A percentile compares a stretch with the other conserved stretches of the same genome.
phyloP scores from a whole-genome alignment of 148 eudicot genomes.

The Cornus kousa region DNA sequence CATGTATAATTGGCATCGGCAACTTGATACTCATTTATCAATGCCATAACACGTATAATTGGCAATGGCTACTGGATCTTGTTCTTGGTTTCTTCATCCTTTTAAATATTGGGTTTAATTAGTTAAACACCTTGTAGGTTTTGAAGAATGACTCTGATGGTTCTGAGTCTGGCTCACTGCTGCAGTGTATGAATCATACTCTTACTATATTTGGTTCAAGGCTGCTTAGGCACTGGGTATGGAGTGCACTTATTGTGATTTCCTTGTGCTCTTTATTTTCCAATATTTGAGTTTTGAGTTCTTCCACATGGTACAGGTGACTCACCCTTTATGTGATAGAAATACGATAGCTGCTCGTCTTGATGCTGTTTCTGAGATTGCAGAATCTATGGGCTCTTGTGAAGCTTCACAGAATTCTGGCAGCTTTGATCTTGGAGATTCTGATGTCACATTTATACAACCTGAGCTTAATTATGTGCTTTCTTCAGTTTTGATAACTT shows the following conservation, averaged over 20 bases:
- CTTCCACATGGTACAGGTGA: conserved; percentile 51
- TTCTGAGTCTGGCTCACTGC: conserved; percentile 84
- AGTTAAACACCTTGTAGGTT: conserved; percentile 39
- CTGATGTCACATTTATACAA: conserved; percentile 24
- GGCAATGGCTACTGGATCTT: background rate
- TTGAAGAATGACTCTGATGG: conserved; percentile 78
- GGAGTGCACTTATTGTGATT: conserved; percentile 11
- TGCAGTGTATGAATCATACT: conserved; percentile 80
- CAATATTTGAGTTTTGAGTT: conserved; percentile 5
- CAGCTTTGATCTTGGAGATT: conserved; percentile 22
- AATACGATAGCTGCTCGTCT: conserved; percentile 79
- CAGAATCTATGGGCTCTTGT: conserved; percentile 61
- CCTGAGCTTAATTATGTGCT: conserved; percentile 57
- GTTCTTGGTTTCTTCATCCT: background rate
- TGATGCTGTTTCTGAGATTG: conserved; percentile 86
- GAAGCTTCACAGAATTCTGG: conserved; percentile 29
- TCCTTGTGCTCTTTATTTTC: background rate
- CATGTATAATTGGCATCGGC: background rate
- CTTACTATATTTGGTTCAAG: conserved; percentile 84
- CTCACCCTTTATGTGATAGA: conserved; percentile 88
- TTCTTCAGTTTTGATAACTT: conserved; percentile 61
- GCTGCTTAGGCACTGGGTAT: conserved; percentile 92
- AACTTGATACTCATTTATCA: background rate
- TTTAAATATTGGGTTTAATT: background rate
- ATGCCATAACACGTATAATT: no score